Evolutionary conservation across 495 filamentous ascomycete species (phyloP), one percentile per base, ranked within the genome.

Genomic region (Lasiosphaeria ovina): DNA sequence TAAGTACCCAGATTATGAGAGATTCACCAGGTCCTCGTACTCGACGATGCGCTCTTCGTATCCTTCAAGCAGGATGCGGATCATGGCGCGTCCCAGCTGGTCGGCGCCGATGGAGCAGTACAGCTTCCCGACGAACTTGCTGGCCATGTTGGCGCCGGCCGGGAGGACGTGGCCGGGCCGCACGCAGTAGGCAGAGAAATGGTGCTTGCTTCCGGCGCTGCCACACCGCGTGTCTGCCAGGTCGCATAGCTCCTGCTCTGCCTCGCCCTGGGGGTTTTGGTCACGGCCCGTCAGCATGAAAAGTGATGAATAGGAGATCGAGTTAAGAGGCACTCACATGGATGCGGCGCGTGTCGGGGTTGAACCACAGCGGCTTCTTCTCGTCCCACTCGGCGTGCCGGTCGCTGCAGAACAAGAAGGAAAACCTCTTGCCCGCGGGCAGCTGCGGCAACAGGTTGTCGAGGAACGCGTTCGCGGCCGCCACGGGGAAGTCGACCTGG

Each of bases 351-450:
- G 74, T 74, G 24, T 80, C 72, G 8, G 61, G 55, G 61, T 77
- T 58, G 60, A 81, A 76, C 62, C 71, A 73, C 36, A 84, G 60
- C 3, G 63, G 48, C 66, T 77, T 80, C 0, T 57, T 65, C 65
- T 81, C 74, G 49, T 83, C 76, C 64, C 75, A 72, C 59, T 83
- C 80, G 10, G 77, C 74, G 0, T 65, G 65, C 6, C 64, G 72
- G 17, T 82, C 81, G 59, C 80, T 82, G 53, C 77, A 71, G 65
- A 82, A 81, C 3, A 83, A 67, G 59, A 83, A 85, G 9, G 77
- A 73, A 57, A 86, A 81, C 36, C 70, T 74, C 51, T 69, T 72
- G 4, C 66, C 62, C 9, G 65, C 54, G 3, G 62, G 62, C 12
- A 71, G 53, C 35, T 60, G 53, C 0, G 66, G 54, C 12, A 69